Percentiles rank a stretch among this genome's conserved stretches.
Conservation (phyloP, 1,284 basidiomycete species). For the Rhodotorula mucilaginosa region DNA sequence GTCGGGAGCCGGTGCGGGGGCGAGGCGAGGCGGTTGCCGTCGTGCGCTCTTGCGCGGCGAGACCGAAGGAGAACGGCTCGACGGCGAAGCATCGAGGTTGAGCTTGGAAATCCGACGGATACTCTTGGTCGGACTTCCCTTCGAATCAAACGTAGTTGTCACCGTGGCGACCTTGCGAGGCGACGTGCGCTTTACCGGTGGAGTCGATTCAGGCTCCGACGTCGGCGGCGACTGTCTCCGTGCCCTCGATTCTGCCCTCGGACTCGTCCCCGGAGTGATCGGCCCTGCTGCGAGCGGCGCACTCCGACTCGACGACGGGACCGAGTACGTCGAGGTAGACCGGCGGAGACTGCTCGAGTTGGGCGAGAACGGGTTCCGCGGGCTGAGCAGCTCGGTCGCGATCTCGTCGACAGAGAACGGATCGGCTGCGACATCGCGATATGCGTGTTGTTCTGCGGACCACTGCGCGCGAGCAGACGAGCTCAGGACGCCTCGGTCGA, state of each 20-base stretch:
- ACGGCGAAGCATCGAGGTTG: constrained; percentile 26
- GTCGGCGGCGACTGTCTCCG: background rate
- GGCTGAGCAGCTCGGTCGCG: background rate
- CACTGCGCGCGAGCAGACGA: background rate
- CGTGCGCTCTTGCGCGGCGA: background rate
- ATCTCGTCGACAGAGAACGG: background rate
- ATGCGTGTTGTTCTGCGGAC: background rate
- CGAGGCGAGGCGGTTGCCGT: background rate
- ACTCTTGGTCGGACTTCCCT: constrained; percentile 18
- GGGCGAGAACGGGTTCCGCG: background rate
- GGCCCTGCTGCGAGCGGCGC: background rate
- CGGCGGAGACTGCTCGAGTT: background rate
- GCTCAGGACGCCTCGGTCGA: background rate
- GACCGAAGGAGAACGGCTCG: background rate
- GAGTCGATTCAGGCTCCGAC: constrained; percentile 1
- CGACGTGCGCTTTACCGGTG: background rate
- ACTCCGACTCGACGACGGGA: background rate
- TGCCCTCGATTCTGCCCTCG: background rate
- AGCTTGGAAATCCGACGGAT: constrained; percentile 6
- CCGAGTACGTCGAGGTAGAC: background rate
- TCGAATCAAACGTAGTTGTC: constrained; percentile 2
- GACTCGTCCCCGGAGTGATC: background rate
- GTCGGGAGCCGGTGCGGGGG: background rate
- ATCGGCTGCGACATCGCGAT: background rate
- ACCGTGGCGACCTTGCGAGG: background rate